These are phyloP conservation scores for Calonectria honghensis DNA, from an alignment of 2,329 filamentous ascomycete species.

Conservation along the genomic window DNA sequence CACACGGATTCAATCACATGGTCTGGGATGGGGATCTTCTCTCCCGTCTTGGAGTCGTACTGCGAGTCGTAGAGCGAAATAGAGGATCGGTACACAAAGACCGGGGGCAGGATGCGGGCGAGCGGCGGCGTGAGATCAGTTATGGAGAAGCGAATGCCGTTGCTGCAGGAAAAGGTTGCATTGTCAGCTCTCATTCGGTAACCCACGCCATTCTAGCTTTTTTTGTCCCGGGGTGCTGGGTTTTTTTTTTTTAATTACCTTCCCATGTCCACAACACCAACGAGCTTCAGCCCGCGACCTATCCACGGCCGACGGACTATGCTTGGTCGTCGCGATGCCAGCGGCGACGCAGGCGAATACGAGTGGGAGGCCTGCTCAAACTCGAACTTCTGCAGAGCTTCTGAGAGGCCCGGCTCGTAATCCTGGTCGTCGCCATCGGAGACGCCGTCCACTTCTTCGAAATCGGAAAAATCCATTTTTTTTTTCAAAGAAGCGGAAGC, in stretches of 20 bases:
- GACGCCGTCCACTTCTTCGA: constrained; percentile 52
- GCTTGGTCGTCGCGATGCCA: constrained; percentile 31
- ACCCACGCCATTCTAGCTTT: neutral
- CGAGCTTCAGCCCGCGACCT: constrained; percentile 55
- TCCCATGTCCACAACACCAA: constrained; percentile 63
- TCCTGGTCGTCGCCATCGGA: constrained; percentile 46
- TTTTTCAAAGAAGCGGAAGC: neutral
- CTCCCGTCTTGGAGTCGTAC: constrained; percentile 56
- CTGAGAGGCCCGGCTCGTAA: constrained; percentile 39
- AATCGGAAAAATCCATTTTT: constrained; percentile 53
- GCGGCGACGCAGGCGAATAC: constrained; percentile 23
- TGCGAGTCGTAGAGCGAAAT: constrained; percentile 60
- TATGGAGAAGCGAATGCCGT: constrained; percentile 84
- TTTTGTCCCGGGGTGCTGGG: neutral
- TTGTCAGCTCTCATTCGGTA: constrained; percentile 28
- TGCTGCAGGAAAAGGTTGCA: constrained; percentile 64
- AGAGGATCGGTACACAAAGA: constrained; percentile 57
- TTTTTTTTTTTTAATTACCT: constrained; percentile 51
- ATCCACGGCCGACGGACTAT: constrained; percentile 55
- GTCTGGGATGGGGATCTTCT: constrained; percentile 57
- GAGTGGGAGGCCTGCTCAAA: constrained; percentile 21
- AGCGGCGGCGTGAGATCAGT: constrained; percentile 65
- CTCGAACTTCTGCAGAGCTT: constrained; percentile 19
- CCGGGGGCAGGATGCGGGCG: constrained; percentile 75
- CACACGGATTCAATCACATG: constrained; percentile 54